A percentile compares a stretch with the other conserved stretches of the same genome.
Conservation (phyloP, 2,329 filamentous ascomycete species). For the Amphichorda felina region DNA sequence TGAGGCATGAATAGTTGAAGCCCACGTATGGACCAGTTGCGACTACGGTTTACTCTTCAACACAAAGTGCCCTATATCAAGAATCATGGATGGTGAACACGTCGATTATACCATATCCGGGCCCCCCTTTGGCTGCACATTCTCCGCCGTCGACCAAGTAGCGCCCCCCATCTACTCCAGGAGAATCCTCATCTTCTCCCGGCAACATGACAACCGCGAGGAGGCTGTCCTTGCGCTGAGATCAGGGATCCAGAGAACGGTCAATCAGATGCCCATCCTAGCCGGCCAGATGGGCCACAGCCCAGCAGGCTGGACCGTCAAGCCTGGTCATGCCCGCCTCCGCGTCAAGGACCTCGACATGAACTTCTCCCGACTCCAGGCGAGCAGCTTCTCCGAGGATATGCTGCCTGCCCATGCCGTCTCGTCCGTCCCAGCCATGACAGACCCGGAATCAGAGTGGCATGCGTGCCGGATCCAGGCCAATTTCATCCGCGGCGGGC, state of each 20-base stretch:
- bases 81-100: not conserved
- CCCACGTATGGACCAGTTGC: no score
- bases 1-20: no score
- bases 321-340: not conserved
- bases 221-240: not conserved
- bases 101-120: not conserved
- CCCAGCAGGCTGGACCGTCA: not conserved
- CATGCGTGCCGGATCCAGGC: not conserved
- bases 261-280: not conserved
- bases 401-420: not conserved
- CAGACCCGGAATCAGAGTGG: not conserved
- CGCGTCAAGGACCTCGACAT: not conserved
- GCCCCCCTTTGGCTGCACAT: not conserved
- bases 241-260: not conserved
- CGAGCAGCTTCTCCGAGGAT: not conserved
- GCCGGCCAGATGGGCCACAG: not conserved
- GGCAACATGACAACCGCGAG: not conserved
- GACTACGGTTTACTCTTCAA: no score
- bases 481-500: not conserved
- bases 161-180: not conserved
- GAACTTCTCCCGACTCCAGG: not conserved
- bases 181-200: not conserved
- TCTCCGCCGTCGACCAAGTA: constrained; percentile 1
- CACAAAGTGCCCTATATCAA: no score
- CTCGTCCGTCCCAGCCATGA: not conserved